phyloP scores from a whole-genome alignment of 495 filamentous ascomycete genomes.

The Trichocladium antarcticum region DNA sequence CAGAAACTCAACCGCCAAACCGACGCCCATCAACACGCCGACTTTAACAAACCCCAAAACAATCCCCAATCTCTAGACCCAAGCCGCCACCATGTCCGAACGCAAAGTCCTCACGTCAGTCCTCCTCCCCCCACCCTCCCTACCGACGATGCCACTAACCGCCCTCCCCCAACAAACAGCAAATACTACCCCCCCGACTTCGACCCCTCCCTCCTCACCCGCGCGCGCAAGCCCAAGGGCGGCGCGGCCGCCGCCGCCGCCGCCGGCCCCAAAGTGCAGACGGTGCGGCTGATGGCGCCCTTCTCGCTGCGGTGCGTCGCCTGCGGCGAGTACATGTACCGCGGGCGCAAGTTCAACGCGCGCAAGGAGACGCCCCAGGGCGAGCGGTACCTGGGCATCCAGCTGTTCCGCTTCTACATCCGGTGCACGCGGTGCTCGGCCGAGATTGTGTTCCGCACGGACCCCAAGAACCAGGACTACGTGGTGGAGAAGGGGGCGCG shows the following conservation, averaged over 20 bases:
- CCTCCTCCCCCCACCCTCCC: conserved; percentile 7
- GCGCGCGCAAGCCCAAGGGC: conserved; percentile 52
- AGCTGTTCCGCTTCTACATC: conserved; percentile 92
- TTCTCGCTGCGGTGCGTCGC: conserved; percentile 84
- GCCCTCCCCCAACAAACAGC: conserved; percentile 4
- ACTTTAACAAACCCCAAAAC: too few relatives aligned
- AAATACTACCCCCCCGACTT: conserved; percentile 96
- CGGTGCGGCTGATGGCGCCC: conserved; percentile 93
- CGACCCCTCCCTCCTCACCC: conserved; percentile 73
- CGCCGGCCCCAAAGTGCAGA: conserved; percentile 65
- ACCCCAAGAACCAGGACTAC: conserved; percentile 93
- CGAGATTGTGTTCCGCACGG: conserved; percentile 91
- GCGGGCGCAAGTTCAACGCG: conserved; percentile 93
- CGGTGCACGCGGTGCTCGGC: conserved; percentile 79
- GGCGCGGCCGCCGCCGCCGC: conserved; percentile 23
- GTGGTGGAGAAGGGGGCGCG: conserved; percentile 60
- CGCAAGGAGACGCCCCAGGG: conserved; percentile 79
- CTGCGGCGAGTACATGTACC: conserved; percentile 96
- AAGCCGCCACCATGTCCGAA: conserved; percentile 60
- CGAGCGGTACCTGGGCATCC: conserved; percentile 80
- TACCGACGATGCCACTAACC: conserved; percentile 2
- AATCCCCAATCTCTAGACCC: not conserved
- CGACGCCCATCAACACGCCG: too few relatives aligned
- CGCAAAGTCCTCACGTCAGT: conserved; percentile 59
- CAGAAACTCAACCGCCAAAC: not conserved